Evolutionary conservation across 2,329 filamentous ascomycete species (phyloP), one percentile per base, ranked within the genome.

Genomic region (Cercospora zeina): DNA sequence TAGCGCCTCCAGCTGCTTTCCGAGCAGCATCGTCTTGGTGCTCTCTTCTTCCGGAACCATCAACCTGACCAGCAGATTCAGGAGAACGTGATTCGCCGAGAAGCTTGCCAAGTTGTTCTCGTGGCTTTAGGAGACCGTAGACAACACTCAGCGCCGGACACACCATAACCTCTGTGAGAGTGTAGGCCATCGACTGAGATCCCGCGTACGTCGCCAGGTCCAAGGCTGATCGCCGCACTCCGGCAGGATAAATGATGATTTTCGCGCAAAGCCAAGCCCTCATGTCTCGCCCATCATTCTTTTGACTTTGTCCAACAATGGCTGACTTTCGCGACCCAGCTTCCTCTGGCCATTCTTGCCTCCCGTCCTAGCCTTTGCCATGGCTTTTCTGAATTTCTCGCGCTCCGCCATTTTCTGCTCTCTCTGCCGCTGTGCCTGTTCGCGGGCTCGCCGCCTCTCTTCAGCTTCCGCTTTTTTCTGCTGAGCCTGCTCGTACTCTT

Each of bases 251-350:
- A 3, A 27, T 27, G 24, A 34, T 3, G 2, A 8, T 34, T 34
- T 34, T 34, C 4, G 4, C 24, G 24, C 6, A 6, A 27, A 13
- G 4, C 31, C 42, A 47, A 24, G 10, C 42, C 21, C 2, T 58
- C 55, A 58, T n/a, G 55, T 63, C 54, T 65, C 70, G 2, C 80
- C 82, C 65, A 95, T 84, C 76, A 96, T 80, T 73, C 82, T 87
- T 80, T 88, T 88, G 34, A 93, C 88, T 77, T 88, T 90, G 71
- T 91, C 89, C 60, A 96, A 78, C 69, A 96, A 70, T 37, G 93
- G 82, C 34, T 83, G 83, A 70, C 91, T 93, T 80, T 96, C 91
- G 64, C 90, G 83, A 1, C 92, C 92, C 53, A 96, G 76, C 78
- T 91, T 93, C 75, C 89, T 84, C 78, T 89, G 87, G 10, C 90